phyloP scores from a whole-genome alignment of 768 basidiomycete species.

The Dictyophora rubrovolvata region DNA sequence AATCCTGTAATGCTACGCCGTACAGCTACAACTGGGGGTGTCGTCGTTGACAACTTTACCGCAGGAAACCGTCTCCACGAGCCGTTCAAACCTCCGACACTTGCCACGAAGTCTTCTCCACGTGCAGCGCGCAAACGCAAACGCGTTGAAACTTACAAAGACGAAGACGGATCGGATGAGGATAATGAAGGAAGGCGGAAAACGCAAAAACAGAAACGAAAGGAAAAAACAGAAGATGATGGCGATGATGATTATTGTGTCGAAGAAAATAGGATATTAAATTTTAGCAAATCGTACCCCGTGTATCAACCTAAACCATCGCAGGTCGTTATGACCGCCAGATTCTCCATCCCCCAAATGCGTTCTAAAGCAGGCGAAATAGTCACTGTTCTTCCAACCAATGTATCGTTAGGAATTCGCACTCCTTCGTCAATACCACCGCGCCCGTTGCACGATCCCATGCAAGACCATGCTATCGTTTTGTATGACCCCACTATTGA shows the following conservation, averaged over 20 bases:
- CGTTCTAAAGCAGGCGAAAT: constrained; percentile 56
- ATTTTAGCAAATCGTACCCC: constrained; percentile 54
- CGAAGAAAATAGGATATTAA: constrained; percentile 29
- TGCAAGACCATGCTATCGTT: constrained; percentile 97
- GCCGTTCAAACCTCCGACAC: constrained; percentile 70
- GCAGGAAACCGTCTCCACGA: constrained; percentile 67
- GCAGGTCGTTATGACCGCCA: constrained; percentile 33
- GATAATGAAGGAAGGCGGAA: constrained; percentile 43
- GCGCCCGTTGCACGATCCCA: constrained; percentile 91
- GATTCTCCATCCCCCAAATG: constrained; percentile 83
- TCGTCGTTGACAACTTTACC: constrained; percentile 52
- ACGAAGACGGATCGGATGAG: constrained; percentile 39
- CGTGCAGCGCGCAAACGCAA: constrained; percentile 65
- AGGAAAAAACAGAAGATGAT: constrained; percentile 47
- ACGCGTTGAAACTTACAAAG: constrained; percentile 83
- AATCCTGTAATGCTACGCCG: constrained; percentile 51
- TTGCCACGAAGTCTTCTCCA: constrained; percentile 28
- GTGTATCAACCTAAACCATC: constrained; percentile 77
- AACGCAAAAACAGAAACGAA: constrained; percentile 55
- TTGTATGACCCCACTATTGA: constrained; percentile 95
- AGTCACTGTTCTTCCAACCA: constrained; percentile 46
- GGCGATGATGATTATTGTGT: constrained; percentile 54
- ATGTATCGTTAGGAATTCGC: constrained; percentile 76
- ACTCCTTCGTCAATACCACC: constrained; percentile 74
- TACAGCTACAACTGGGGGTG: constrained; percentile 64